Evolutionary conservation across 768 basidiomycete genomes (phyloP), one percentile per base, ranked within the genome.

Genomic region (Termitomyces sp.): DNA sequence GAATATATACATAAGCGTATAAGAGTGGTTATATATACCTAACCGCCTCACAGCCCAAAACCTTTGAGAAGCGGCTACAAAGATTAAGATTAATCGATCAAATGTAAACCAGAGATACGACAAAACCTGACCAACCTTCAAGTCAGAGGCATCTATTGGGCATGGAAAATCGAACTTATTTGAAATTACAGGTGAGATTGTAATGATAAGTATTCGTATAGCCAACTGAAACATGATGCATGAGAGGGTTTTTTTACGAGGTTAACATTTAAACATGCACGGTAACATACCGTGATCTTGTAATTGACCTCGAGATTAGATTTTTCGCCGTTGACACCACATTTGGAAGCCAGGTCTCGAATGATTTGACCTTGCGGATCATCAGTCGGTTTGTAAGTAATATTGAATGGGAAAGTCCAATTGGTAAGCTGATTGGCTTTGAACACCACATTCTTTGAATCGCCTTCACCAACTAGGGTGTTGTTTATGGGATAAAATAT

Each of bases 401-500:
- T 74, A 5, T 78, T 63, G 71, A 93, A 88, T 1, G 91, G 91
- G 74, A 94, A 89, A 0, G 83, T 85, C 73, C 91, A 82, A 60
- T 82, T 85, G 5, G 83, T 88, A 60, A 77, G 74, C 3, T 77
- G 65, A 62, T 83, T 72, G 13, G 88, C 75, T 10, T 76, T 64
- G 63, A 87, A 80, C 11, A 73, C 67, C 36, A 82, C 68, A 59
- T 79, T 64, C 2, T 73, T 72, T 43, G 81, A 63, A 32, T 69
- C 68, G 18, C 91, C 92, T 48, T 77, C 76, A 13, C 91, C 91
- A 50, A 93, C 73, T n/a, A 75, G 67, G 0, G 86, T 84, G 61
- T 84, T 79, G 62, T 85, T 82, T 66, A 89, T 84, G 10, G 90
- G 92, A 66, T 94, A 94, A 64, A 81, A 76, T 51, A 91, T 79